phyloP scores from a whole-genome alignment of 2,329 filamentous ascomycete species.

The Sclerotiophoma versabilis region DNA sequence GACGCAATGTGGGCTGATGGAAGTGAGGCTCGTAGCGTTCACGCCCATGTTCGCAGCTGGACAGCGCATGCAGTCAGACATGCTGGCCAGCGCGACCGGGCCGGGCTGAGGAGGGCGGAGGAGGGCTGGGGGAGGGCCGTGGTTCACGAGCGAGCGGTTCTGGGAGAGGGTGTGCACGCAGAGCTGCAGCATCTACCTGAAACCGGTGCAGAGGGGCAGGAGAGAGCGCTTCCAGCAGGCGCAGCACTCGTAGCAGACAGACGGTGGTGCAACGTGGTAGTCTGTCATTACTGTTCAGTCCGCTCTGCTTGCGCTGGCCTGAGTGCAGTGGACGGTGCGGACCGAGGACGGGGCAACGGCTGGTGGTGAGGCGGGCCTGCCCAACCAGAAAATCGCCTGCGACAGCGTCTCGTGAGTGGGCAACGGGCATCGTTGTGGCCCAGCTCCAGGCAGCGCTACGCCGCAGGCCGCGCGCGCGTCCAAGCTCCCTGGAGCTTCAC shows the following conservation, averaged over 20 bases:
- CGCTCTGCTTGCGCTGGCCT: too few relatives aligned
- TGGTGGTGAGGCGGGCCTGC: not conserved
- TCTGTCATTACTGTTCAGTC: too few relatives aligned
- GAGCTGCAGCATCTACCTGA: too few relatives aligned
- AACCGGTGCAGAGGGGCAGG: too few relatives aligned
- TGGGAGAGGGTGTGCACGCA: too few relatives aligned
- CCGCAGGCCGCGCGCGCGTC: not conserved
- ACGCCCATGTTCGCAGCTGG: conserved; percentile 10
- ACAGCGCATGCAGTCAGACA: conserved; percentile 30
- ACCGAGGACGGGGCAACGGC: not conserved
- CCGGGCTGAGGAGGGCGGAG: not conserved
- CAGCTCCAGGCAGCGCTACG: not conserved
- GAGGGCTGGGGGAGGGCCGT: not conserved
- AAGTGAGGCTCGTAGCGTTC: not conserved
- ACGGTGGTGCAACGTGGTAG: too few relatives aligned
- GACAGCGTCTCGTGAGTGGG: conserved; percentile 8
- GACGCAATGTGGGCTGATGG: not conserved
- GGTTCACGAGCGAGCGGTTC: not conserved
- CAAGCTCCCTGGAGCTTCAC: conserved; percentile 2
- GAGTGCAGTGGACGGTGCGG: conserved; percentile 4
- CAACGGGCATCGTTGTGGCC: not conserved
- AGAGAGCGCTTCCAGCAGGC: too few relatives aligned
- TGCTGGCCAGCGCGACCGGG: not conserved
- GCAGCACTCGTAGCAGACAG: too few relatives aligned
- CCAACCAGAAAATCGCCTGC: conserved; percentile 10